Base-by-base conservation (phyloP, 805 yeast species). In the Ogataea trehalophila region DNA sequence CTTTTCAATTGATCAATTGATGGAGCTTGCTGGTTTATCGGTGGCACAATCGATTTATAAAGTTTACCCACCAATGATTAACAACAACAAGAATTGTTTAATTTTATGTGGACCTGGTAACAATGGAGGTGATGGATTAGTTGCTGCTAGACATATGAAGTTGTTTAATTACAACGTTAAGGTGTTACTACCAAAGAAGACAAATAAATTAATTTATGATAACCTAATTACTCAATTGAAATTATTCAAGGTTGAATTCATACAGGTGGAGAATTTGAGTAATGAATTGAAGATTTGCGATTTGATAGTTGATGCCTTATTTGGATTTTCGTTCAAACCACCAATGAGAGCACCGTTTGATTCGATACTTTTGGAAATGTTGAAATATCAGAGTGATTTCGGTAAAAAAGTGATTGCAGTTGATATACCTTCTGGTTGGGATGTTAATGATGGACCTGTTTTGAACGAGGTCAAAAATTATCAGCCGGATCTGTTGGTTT, bases 351-450 rank as follows among this genome's bases (percentile, higher is more conserved):
- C 76, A 34, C 96, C 97, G 1, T 92, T 86, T 62, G 79, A 76
- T 39, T 56, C 54, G 15, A 76, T 75, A 8, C 69, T 76, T 46
- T 58, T 57, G n/a, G 55, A 70, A 7, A 62, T 86, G 52, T 58
- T 70, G 6, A 47, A 59, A 2, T 42, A 52, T 8, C 73, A 58
- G 56, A 3, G 15, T 4, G 37, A 39, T 7, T n/a, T 43, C 29
- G 47, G 51, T 26, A 48, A 80, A 2, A 92, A 91, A 1, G 77
- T 90, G 2, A 76, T 87, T 0, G 79, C 95, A 0, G 87, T 94
- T 2, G 99, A 94, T 64, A 80, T 92, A 41, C 99, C 99, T 0
- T 86, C 96, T 2, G 96, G 97, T 0, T 94, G 99, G 99, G 92
- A 91, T 60, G 98, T 94, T 11, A 95, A 94, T 59, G 60, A 75